Evolutionary conservation across 768 basidiomycete species (phyloP).

Genomic region (Auriscalpium vulgare): DNA sequence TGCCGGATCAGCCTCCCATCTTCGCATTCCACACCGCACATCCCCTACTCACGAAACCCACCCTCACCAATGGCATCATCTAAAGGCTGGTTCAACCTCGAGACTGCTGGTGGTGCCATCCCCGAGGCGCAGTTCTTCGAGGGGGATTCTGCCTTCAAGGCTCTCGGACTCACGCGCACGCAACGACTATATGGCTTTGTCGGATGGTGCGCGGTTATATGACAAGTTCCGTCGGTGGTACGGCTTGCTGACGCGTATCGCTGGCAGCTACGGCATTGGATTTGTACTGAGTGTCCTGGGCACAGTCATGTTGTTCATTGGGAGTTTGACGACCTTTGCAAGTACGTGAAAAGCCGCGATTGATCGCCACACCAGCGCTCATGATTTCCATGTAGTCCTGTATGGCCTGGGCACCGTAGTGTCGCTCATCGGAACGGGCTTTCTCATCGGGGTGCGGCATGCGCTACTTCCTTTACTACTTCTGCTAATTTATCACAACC

Average conservation of each 20-base stretch:
- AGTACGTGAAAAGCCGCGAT: slow-evolving; percentile 38
- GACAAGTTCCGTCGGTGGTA: neutral
- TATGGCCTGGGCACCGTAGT: slow-evolving; percentile 78
- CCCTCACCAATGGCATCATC: slow-evolving; percentile 33
- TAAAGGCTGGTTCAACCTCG: slow-evolving; percentile 86
- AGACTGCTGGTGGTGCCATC: slow-evolving; percentile 49
- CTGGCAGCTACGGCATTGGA: slow-evolving; percentile 58
- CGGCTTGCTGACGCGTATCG: neutral
- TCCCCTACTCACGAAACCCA: neutral
- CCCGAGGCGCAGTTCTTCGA: slow-evolving; percentile 83
- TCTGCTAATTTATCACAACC: slow-evolving; percentile 2
- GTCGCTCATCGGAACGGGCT: slow-evolving; percentile 82
- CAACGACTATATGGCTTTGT: slow-evolving; percentile 83
- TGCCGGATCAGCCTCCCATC: neutral
- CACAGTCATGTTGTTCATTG: slow-evolving; percentile 68
- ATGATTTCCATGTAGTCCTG: slow-evolving; percentile 42
- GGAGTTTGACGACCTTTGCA: slow-evolving; percentile 61
- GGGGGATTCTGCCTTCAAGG: slow-evolving; percentile 81
- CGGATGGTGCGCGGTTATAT: slow-evolving; percentile 50
- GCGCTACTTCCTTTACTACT: neutral
- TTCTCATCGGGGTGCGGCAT: slow-evolving; percentile 74
- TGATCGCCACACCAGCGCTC: slow-evolving; percentile 3
- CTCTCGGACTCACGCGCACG: slow-evolving; percentile 68
- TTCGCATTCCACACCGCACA: neutral
- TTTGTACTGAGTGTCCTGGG: slow-evolving; percentile 79